Evolutionary conservation across 306 rosid species (phyloP), one percentile per base, ranked within the genome.

Genomic region (Medicago lupulina): DNA sequence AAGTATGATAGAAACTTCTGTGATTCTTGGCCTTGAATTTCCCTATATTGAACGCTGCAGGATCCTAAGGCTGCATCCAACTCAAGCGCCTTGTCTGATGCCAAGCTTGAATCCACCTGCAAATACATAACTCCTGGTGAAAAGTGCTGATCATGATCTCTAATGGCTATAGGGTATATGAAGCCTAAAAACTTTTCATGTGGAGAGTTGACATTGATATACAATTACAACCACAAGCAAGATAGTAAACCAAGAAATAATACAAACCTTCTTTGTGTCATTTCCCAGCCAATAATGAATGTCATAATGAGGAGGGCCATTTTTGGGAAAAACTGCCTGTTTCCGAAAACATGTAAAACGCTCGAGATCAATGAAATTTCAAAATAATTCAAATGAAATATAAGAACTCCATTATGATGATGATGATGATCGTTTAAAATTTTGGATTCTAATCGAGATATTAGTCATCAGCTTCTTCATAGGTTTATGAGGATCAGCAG

Each of bases 21-120:
- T 5, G 97, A 85, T 83, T 95, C 97, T 83, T 81, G 91, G 84
- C 97, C 98, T 87, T 88, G 96, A 75, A 92, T 73, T 86, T 94
- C 98, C 84, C 86, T 85, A 73, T 92, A 94, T 82, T 94, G 98
- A 71, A 94, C 98, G 21, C 95, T 84, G 84, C 98, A 94, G 1
- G 97, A 94, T 75, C 98, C 97, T 23, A 94, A 93, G 58, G 95
- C 85, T 39, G 91, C 95, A 82, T 94, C 98, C 71, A 94, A 83
- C 78, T 94, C 98, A 39, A 94, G 93, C 63, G 98, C 92, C 84
- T 91, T 91, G 72, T 90, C 96, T 13, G 98, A 94, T 82, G 94
- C 96, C 86, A 94, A 83, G 44, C 44, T 80, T 46, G 93, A 91
- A 84, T 91, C 97, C 78, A 50, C 91, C 98, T 91, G 83, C 78